Evolutionary conservation across 192 early-diverging fungal species (phyloP).

Genomic region (Piromyces finnis): DNA sequence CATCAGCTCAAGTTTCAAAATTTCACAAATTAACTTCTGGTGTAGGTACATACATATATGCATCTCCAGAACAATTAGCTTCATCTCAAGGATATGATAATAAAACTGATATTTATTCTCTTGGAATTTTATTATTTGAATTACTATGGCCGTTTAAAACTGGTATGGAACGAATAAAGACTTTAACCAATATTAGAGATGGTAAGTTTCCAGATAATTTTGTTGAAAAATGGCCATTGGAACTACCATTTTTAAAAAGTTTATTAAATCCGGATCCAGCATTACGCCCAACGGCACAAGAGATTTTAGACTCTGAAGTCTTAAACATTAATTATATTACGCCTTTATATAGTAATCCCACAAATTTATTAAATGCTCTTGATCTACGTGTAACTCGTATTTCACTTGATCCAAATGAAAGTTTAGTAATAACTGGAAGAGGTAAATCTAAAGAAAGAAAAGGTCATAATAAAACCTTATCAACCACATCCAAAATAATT

Average conservation of each 20-base stretch:
- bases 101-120: constrained; percentile 72
- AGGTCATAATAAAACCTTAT: background rate
- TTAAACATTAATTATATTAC: background rate
- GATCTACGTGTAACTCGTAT: background rate
- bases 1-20: background rate
- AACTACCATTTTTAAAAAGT: constrained; percentile 62
- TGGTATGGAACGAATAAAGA: constrained; percentile 71
- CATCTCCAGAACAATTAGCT: constrained; percentile 5
- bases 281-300: constrained; percentile 42
- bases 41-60: constrained; percentile 3
- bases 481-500: background rate
- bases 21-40: background rate
- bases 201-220: constrained; percentile 49
- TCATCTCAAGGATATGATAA: constrained; percentile 13
- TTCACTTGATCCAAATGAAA: background rate
- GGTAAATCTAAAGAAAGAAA: background rate
- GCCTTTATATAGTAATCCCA: background rate
- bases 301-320: constrained; percentile 27
- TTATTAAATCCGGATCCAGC: constrained; percentile 59
- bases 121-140: constrained; percentile 95
- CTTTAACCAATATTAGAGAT: constrained; percentile 40
- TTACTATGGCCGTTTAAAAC: constrained; percentile 75
- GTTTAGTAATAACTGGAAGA: background rate
- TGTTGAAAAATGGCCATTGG: constrained; percentile 47
- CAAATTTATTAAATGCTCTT: background rate